A percentile compares a stretch with the other conserved stretches of the same genome.
These are phyloP conservation scores for Ganoderma boninense DNA, from an alignment of 1,284 basidiomycete species.

Conservation along the genomic window DNA sequence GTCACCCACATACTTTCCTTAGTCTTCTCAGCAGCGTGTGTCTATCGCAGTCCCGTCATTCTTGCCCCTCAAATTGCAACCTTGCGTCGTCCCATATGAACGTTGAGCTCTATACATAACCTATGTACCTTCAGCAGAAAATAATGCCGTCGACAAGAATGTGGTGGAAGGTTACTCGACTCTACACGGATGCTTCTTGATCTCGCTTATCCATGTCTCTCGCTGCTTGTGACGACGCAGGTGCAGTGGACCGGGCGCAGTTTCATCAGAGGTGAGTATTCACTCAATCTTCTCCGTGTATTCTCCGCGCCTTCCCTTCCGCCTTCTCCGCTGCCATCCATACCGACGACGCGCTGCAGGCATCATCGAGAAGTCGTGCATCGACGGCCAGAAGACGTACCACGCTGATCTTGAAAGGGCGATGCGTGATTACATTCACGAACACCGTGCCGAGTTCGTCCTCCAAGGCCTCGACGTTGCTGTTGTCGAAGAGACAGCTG, in stretches of 20 bases:
- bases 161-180: too few relatives aligned
- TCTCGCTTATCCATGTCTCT: too few relatives aligned
- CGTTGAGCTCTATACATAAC: too few relatives aligned
- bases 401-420: constrained; percentile 86
- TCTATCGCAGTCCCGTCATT: too few relatives aligned
- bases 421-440: constrained; percentile 89
- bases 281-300: not conserved
- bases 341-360: constrained; percentile 55
- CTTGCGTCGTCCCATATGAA: too few relatives aligned
- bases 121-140: too few relatives aligned
- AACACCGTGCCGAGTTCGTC: constrained; percentile 90
- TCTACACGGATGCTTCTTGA: too few relatives aligned
- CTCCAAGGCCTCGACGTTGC: constrained; percentile 78
- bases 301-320: not conserved
- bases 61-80: too few relatives aligned
- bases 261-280: constrained; percentile 89
- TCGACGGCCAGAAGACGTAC: constrained; percentile 95
- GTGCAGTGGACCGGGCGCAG: constrained; percentile 97
- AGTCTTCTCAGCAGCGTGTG: too few relatives aligned
- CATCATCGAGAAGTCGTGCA: constrained; percentile 91
- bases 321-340: not conserved
- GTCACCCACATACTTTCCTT: too few relatives aligned
- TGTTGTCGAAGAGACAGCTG: constrained; percentile 49
- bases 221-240: constrained; percentile 89
- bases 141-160: too few relatives aligned